These are phyloP conservation scores for Vigna radiata DNA, from an alignment of 306 rosid genomes.

Conservation along the genomic window DNA sequence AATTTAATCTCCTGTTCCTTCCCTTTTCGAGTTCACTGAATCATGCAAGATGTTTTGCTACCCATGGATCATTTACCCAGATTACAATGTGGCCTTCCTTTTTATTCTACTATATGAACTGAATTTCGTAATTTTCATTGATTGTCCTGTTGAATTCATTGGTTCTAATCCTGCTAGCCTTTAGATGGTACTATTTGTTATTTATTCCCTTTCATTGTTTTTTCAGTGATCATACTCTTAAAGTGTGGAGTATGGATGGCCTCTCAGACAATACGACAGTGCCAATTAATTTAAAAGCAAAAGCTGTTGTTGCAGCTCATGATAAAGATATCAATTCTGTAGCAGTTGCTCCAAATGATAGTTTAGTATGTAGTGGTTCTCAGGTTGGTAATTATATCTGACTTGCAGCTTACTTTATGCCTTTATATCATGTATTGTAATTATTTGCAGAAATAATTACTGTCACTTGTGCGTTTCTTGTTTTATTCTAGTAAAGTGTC, in stretches of 20 bases:
- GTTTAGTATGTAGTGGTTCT: slow-evolving; percentile 94
- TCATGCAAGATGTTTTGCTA: slow-evolving; percentile 22
- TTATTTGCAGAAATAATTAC: slow-evolving; percentile 1
- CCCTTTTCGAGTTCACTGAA: slow-evolving; percentile 9
- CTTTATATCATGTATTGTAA: slow-evolving; percentile 26
- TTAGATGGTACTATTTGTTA: slow-evolving; percentile 23
- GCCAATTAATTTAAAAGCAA: slow-evolving; percentile 79
- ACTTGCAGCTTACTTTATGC: slow-evolving; percentile 29
- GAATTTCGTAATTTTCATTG: slow-evolving; percentile 2
- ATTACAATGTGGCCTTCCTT: slow-evolving; percentile 15
- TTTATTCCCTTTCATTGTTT: slow-evolving; percentile 21
- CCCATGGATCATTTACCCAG: slow-evolving; percentile 2
- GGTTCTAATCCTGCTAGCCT: slow-evolving; percentile 3
- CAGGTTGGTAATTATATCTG: slow-evolving; percentile 67
- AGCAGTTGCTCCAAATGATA: slow-evolving; percentile 96
- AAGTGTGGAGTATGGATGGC: slow-evolving; percentile 87
- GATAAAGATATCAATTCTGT: slow-evolving; percentile 94
- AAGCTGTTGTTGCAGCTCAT: slow-evolving; percentile 94
- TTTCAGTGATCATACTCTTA: slow-evolving; percentile 87
- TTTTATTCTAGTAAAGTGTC: slow-evolving; percentile 15
- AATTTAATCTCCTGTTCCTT: not conserved
- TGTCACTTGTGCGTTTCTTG: not conserved
- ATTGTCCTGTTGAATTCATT: not conserved
- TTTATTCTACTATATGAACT: slow-evolving; percentile 30
- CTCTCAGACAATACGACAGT: slow-evolving; percentile 52